Percentiles rank a stretch among this genome's conserved stretches.
These are phyloP conservation scores for Trichoderma atrobrunneum DNA, from an alignment of 2,329 filamentous ascomycete species.

Conservation along the genomic window DNA sequence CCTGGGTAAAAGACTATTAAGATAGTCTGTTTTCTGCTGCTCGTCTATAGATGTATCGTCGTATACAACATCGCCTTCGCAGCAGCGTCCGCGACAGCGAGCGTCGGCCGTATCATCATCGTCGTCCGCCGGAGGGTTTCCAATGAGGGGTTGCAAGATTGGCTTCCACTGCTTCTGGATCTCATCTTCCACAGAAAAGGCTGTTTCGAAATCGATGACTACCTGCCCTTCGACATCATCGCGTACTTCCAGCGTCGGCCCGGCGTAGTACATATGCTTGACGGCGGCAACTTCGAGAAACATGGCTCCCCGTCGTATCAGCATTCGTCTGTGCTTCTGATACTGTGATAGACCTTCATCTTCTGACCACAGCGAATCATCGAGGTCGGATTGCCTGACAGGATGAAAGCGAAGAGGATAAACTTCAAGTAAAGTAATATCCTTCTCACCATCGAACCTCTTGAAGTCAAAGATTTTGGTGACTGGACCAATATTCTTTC, in stretches of 20 bases:
- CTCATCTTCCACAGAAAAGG: background rate
- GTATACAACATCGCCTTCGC: background rate
- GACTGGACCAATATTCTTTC: conserved; percentile 29
- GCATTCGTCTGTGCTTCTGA: conserved; percentile 15
- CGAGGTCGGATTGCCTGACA: background rate
- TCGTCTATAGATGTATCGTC: conserved; percentile 8
- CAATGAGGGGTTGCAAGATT: background rate
- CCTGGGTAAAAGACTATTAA: background rate
- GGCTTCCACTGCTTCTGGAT: background rate
- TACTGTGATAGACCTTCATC: background rate
- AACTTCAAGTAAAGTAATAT: conserved; percentile 26
- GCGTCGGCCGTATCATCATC: background rate
- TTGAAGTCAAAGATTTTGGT: conserved; percentile 24
- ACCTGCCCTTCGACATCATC: conserved; percentile 19
- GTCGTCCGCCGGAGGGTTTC: background rate
- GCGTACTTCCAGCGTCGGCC: background rate
- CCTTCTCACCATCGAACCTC: conserved; percentile 28
- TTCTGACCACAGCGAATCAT: background rate
- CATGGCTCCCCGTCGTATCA: conserved; percentile 24
- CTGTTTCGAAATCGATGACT: conserved; percentile 15
- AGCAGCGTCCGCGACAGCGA: background rate
- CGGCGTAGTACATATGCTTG: conserved; percentile 30
- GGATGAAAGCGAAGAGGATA: conserved; percentile 27
- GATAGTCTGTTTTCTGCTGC: background rate
- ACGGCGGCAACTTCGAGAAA: conserved; percentile 23